Evolutionary conservation across 2,329 filamentous ascomycete genomes (phyloP), one percentile per base, ranked within the genome.

Genomic region (Tolypocladium endophyticum): DNA sequence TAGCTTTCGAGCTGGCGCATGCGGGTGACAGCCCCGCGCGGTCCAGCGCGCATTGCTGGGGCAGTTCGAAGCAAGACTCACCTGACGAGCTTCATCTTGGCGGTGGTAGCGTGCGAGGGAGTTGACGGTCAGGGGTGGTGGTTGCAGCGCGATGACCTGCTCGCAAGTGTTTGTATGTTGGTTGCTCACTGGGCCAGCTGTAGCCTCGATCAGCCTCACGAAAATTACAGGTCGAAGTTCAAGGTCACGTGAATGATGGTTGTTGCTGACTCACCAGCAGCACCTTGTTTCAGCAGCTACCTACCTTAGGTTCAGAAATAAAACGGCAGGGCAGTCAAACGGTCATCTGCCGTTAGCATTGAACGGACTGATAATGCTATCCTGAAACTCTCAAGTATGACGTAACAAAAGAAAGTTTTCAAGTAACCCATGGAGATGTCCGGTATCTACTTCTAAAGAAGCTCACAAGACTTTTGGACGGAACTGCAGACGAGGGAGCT

Each of bases 21-120:
- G 4, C 0, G 25, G 16, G 54, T 58, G 57, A 56, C 61, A 63
- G 64, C 64, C 65, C 62, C 66, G 62, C 64, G 64, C 57, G 58
- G 61, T 61, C 55, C 59, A 62, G 59, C 60, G 60, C 60, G 63
- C 50, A 47, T 2, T 20, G 7, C 18, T 20, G 12, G 12, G 7
- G 25, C 20, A 28, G 16, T n/a, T 14, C 57, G 35, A 54, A 20
- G 30, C 38, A 54, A 36, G 56, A 58, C 87, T 79, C 85, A 96
- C 92, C 92, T 89, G 77, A 96, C 92, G 81, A 96, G 90, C 89
- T 96, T 96, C 92, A 96, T 96, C 64, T 76, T 90, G 81, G 64
- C 74, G 68, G 67, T 62, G 53, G n/a, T 36, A 38, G 55, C 52
- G 33, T 43, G 28, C 36, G 38, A 57, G 35, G 18, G 50, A 28